Percentiles rank a stretch among this genome's conserved stretches.
phyloP scores from a whole-genome alignment of 78 protist species.

The Dictyostelium intermedium region DNA sequence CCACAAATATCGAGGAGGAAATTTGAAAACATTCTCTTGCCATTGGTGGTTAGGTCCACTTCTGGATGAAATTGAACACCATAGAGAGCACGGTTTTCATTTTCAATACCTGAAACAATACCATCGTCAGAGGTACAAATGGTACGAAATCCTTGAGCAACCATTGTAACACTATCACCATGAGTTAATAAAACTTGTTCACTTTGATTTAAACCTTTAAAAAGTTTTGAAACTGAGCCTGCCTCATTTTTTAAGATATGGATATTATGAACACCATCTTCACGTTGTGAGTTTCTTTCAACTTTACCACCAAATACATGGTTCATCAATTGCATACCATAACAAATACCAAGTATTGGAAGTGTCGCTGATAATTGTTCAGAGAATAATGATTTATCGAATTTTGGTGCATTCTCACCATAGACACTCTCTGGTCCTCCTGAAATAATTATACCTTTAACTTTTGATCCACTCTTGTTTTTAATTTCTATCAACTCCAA shows the following conservation, averaged over 20 bases:
- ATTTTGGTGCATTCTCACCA: conserved; percentile 87
- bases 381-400: conserved; percentile 77
- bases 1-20: conserved; percentile 83
- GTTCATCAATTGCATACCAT: conserved; percentile 96
- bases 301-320: conserved; percentile 88
- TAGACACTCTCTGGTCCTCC: conserved; percentile 96
- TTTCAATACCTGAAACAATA: conserved; percentile 70
- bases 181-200: conserved; percentile 94
- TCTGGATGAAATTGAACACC: conserved; percentile 97
- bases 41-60: conserved; percentile 90
- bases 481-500: neutral
- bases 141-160: conserved; percentile 85
- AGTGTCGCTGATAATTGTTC: conserved; percentile 21
- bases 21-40: conserved; percentile 88
- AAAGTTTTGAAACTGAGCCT: conserved; percentile 57
- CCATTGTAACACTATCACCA: conserved; percentile 91
- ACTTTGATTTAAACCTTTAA: conserved; percentile 41
- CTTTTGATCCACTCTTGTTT: neutral
- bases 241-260: neutral
- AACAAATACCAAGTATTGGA: conserved; percentile 97
- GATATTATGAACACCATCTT: conserved; percentile 91
- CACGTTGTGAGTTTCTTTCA: conserved; percentile 83
- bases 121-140: conserved; percentile 66
- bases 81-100: neutral
- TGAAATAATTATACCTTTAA: conserved; percentile 87